phyloP scores from a whole-genome alignment of 2,329 filamentous ascomycete species.

The Aureobasidium uvarum region DNA sequence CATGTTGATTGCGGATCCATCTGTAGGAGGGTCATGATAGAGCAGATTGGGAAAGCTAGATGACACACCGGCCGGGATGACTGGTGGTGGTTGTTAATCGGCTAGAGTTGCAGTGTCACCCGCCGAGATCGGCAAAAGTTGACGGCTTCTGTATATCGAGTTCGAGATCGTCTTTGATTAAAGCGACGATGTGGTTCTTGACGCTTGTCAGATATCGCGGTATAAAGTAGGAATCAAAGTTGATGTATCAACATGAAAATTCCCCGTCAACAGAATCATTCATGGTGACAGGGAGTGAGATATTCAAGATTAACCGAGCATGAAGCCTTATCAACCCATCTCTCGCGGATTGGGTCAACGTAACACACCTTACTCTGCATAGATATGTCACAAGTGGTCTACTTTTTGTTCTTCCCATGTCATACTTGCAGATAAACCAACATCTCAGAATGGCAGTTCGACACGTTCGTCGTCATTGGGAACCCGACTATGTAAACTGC shows the following conservation, averaged over 20 bases:
- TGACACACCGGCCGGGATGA: conserved; percentile 19
- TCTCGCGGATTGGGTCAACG: conserved; percentile 19
- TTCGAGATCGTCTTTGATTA: not conserved
- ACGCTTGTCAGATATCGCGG: not conserved
- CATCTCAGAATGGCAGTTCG: not conserved
- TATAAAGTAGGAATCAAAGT: not conserved
- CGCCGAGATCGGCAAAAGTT: not conserved
- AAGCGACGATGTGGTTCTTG: not conserved
- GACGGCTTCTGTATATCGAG: not conserved
- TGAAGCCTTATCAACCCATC: conserved; percentile 16
- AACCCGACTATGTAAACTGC: not conserved
- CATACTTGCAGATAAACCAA: not conserved
- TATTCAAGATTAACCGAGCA: conserved; percentile 5
- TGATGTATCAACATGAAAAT: no score
- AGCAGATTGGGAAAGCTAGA: conserved; percentile 4
- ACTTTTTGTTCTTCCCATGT: not conserved
- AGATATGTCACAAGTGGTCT: not conserved
- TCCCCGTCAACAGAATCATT: no score
- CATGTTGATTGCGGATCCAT: conserved; percentile 17
- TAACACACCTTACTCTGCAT: conserved; percentile 13
- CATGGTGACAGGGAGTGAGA: not conserved
- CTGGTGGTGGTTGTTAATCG: conserved; percentile 20
- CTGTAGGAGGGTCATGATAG: not conserved
- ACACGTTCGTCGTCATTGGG: conserved; percentile 10
- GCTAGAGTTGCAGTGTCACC: conserved; percentile 6